Evolutionary conservation across 805 yeast genomes (phyloP).

Genomic region (Scheffersomyces lignosus): DNA sequence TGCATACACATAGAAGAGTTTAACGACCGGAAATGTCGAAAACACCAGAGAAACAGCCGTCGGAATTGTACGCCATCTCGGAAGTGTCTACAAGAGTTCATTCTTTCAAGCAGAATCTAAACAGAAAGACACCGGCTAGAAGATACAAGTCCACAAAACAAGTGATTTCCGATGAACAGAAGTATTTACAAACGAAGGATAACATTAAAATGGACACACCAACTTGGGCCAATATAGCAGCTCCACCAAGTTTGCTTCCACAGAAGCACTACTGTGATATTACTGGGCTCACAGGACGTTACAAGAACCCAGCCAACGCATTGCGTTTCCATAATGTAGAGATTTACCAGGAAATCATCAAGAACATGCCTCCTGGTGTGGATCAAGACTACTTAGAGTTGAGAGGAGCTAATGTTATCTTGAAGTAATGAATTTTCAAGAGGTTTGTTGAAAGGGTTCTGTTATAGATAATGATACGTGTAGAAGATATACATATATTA

Average conservation of each 20-base stretch:
- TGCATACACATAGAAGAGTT: no score
- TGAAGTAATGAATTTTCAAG: constrained; percentile 43
- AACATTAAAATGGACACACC: constrained; percentile 50
- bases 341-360: constrained; percentile 69
- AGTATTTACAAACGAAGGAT: constrained; percentile 49
- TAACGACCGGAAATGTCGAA: no score
- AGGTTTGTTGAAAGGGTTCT: neutral
- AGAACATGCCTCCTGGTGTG: constrained; percentile 81
- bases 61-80: constrained; percentile 31
- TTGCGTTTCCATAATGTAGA: constrained; percentile 81
- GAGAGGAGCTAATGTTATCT: constrained; percentile 83
- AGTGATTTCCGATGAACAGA: constrained; percentile 73
- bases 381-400: constrained; percentile 90
- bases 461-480: neutral
- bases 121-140: constrained; percentile 51
- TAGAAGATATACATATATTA: constrained; percentile 4
- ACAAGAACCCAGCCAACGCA: constrained; percentile 72
- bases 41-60: neutral
- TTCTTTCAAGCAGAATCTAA: constrained; percentile 57
- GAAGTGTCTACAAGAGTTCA: constrained; percentile 43
- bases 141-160: constrained; percentile 77
- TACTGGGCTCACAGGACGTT: constrained; percentile 81
- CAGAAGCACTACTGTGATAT: constrained; percentile 86
- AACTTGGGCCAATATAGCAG: constrained; percentile 69
- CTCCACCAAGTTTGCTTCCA: constrained; percentile 87